Evolutionary conservation across 257 asterid species (phyloP).

Genomic region (Sherardia arvensis): DNA sequence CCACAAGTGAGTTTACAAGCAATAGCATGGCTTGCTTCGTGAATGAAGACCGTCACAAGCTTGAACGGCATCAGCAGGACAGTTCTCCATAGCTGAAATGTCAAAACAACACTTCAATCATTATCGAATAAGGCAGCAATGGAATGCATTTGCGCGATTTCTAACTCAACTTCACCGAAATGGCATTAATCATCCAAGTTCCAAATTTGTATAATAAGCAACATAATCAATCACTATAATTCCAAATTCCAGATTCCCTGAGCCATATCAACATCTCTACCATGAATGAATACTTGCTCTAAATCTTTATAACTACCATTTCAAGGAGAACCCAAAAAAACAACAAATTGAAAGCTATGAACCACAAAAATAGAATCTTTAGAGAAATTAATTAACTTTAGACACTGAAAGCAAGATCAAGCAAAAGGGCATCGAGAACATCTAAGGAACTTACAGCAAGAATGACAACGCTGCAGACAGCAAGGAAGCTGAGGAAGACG

Average conservation of each 20-base stretch:
- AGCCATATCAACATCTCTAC: not conserved
- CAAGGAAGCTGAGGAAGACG: constrained; percentile 32
- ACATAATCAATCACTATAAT: not conserved
- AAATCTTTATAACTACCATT: not conserved
- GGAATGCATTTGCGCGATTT: not conserved
- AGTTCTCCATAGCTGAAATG: constrained; percentile 31
- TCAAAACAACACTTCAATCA: not conserved
- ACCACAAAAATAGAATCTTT: not conserved
- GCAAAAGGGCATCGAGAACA: not conserved
- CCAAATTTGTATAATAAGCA: not conserved
- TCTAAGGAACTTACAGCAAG: constrained; percentile 23
- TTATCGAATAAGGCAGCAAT: not conserved
- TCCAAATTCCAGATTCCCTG: too few species aligned
- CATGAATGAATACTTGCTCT: not conserved
- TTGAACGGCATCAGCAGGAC: constrained; percentile 31
- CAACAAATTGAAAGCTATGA: not conserved
- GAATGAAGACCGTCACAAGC: constrained; percentile 32
- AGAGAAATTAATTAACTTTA: not conserved
- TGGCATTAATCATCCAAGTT: not conserved
- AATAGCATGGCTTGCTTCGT: constrained; percentile 41
- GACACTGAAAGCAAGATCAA: not conserved
- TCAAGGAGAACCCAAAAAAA: constrained; percentile 1
- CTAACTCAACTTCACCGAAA: not conserved
- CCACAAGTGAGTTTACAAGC: constrained; percentile 41
- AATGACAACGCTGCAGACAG: constrained; percentile 36